Conservation (phyloP, 2,329 filamentous ascomycete genomes). For the Pestalotiopsis fici region DNA sequence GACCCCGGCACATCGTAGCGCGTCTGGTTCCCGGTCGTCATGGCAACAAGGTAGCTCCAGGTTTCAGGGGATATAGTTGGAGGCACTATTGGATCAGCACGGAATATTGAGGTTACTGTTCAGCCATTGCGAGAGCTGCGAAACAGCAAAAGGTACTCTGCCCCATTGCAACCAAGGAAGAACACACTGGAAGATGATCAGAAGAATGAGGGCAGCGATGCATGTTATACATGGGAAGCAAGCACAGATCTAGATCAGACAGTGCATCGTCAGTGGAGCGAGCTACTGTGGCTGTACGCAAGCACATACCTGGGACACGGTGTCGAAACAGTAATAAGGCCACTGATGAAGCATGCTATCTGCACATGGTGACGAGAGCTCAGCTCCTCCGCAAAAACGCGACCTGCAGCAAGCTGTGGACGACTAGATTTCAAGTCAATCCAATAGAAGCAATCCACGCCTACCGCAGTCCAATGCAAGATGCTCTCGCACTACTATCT, state of each 20-base stretch:
- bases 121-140: not conserved
- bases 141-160: not conserved
- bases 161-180: not conserved
- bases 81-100: slow-evolving; percentile 9
- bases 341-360: not conserved
- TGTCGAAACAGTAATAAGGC: too few species aligned
- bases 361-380: not conserved
- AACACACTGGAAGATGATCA: not conserved
- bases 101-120: not conserved
- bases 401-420: slow-evolving; percentile 10
- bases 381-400: not conserved
- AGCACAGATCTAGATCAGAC: not conserved
- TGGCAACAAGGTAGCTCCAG: slow-evolving; percentile 20
- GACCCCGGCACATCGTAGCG: slow-evolving; percentile 16
- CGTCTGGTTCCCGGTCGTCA: slow-evolving; percentile 21
- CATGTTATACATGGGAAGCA: not conserved
- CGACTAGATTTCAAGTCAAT: not conserved
- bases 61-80: slow-evolving; percentile 24
- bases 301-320: not conserved
- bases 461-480: slow-evolving; percentile 10
- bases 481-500: slow-evolving; percentile 9
- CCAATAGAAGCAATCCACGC: slow-evolving; percentile 14
- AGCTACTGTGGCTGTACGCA: not conserved
- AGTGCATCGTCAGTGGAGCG: not conserved
- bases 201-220: not conserved